Conservation (phyloP, 257 asterid species). For the Penstemon eatonii region DNA sequence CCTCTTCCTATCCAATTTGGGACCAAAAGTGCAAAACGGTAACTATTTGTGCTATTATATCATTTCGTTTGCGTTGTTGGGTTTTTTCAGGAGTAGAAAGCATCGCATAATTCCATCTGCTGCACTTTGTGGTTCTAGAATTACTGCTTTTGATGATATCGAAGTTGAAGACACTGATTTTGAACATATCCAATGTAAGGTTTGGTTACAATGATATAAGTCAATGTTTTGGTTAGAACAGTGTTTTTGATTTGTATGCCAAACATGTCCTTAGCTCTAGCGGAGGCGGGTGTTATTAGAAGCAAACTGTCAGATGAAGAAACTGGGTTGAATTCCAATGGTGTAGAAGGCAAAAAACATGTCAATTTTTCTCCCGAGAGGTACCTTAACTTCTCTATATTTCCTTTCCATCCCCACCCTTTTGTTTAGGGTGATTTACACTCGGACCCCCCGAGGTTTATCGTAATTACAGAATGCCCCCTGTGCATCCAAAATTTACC, state of each 20-base stretch:
- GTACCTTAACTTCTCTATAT: constrained; percentile 36
- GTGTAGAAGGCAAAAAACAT: constrained; percentile 33
- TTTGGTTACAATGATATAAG: constrained; percentile 21
- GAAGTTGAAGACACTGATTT: constrained; percentile 79
- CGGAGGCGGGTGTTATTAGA: constrained; percentile 80
- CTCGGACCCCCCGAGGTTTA: too few relatives aligned
- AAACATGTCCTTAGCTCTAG: constrained; percentile 56
- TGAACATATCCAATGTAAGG: constrained; percentile 71
- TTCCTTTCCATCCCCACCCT: not conserved
- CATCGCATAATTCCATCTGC: constrained; percentile 60
- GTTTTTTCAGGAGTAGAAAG: constrained; percentile 51
- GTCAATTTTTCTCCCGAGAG: constrained; percentile 66
- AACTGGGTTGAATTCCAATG: constrained; percentile 24
- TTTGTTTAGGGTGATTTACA: not conserved
- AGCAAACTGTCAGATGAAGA: constrained; percentile 66
- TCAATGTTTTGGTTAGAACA: not conserved
- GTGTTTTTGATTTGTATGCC: constrained; percentile 23
- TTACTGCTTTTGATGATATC: constrained; percentile 78
- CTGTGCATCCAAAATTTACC: too few relatives aligned
- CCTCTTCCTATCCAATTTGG: not conserved
- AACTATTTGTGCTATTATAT: not conserved
- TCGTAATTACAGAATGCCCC: too few relatives aligned
- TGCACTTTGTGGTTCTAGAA: constrained; percentile 70
- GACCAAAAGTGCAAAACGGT: not conserved
- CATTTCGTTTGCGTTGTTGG: constrained; percentile 24